A percentile compares a stretch with the other conserved stretches of the same genome.
Conservation (phyloP, 2,329 filamentous ascomycete genomes). For the Atkinsonella hypoxylon region DNA sequence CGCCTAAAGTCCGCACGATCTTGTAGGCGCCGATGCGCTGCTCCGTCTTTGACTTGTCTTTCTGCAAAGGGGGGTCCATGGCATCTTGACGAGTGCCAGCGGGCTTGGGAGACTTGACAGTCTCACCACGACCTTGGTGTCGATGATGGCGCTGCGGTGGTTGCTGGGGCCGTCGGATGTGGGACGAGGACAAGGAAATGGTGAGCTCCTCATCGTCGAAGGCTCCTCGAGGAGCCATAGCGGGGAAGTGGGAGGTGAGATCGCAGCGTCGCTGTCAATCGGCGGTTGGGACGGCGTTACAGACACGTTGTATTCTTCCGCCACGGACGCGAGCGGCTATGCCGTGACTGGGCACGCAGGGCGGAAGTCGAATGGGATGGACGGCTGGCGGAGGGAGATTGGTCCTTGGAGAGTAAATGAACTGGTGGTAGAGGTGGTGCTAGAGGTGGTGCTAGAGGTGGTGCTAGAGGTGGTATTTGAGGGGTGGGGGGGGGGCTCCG, state of each 20-base stretch:
- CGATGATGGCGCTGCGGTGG: conserved; percentile 15
- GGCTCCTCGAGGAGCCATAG: conserved; percentile 40
- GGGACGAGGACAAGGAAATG: conserved; percentile 57
- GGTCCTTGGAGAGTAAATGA: neutral
- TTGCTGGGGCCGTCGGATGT: conserved; percentile 41
- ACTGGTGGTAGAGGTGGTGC: neutral
- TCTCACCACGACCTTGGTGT: conserved; percentile 11
- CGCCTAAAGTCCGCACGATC: conserved; percentile 79
- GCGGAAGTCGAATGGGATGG: neutral
- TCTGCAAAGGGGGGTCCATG: conserved; percentile 20
- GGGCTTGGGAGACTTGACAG: conserved; percentile 15
- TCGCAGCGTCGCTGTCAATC: neutral
- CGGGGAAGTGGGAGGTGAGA: conserved; percentile 5
- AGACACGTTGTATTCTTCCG: neutral
- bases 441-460: no score
- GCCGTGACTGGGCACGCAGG: neutral
- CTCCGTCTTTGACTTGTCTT: conserved; percentile 50
- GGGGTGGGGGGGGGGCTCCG: no score
- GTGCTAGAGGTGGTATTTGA: no score
- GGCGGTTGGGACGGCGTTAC: neutral
- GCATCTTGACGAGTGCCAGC: conserved; percentile 19
- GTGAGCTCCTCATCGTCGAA: conserved; percentile 77
- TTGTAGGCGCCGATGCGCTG: conserved; percentile 88
- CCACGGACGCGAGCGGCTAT: neutral
- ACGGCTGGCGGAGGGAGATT: neutral